These are phyloP conservation scores for Aspergillus pseudoglaucus DNA, from an alignment of 2,329 filamentous ascomycete species.

Conservation along the genomic window DNA sequence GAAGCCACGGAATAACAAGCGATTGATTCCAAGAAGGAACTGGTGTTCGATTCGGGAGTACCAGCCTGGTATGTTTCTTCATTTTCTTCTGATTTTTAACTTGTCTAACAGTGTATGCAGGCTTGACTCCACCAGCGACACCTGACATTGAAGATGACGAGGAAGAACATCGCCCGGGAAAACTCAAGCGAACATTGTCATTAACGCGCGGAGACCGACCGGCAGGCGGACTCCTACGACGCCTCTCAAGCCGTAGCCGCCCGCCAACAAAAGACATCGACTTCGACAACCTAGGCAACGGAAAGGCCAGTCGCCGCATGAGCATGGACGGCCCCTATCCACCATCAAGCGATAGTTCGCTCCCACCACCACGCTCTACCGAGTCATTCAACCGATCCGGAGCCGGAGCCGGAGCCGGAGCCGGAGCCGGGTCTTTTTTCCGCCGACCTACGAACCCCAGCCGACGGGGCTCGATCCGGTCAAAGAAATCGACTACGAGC, in stretches of 20 bases:
- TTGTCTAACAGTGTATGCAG: conserved; percentile 23
- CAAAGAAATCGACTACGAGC: conserved; percentile 52
- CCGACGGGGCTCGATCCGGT: conserved; percentile 5
- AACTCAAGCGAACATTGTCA: conserved; percentile 55
- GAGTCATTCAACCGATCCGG: conserved; percentile 2
- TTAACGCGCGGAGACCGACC: conserved; percentile 51
- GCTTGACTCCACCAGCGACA: conserved; percentile 64
- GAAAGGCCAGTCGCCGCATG: conserved; percentile 21
- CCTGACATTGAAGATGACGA: conserved; percentile 45
- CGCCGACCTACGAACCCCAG: conserved; percentile 65
- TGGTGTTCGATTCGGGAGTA: conserved; percentile 93
- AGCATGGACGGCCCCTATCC: conserved; percentile 30
- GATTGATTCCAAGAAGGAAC: conserved; percentile 80
- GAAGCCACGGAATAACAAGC: conserved; percentile 83
- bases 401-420: conserved; percentile 10
- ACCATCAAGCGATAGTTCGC: conserved; percentile 26
- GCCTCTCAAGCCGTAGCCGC: conserved; percentile 39
- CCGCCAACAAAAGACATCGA: conserved; percentile 37
- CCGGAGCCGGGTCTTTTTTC: conserved; percentile 44
- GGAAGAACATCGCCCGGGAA: conserved; percentile 26
- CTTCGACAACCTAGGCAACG: conserved; percentile 23
- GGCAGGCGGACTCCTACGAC: conserved; percentile 38
- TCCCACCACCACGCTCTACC: conserved; percentile 20
- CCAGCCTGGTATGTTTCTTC: conserved; percentile 54
- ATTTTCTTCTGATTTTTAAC: not conserved